A percentile compares a stretch with the other conserved stretches of the same genome.
Evolutionary conservation across 768 basidiomycete species (phyloP).

Genomic region (Boletus rubescentipes): DNA sequence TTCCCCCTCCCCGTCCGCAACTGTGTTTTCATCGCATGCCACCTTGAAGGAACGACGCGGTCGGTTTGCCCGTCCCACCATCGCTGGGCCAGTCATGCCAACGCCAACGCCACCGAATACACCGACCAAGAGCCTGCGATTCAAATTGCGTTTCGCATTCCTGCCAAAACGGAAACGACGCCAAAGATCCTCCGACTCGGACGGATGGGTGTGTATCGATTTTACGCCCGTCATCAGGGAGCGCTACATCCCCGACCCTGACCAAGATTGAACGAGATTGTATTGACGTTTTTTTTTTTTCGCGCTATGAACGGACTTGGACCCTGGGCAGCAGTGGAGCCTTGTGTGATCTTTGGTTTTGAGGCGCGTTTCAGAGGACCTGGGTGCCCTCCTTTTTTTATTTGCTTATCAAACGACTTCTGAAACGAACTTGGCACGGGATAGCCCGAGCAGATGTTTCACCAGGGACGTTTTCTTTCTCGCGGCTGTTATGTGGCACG

Average conservation of each 20-base stretch:
- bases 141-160: slow-evolving; percentile 14
- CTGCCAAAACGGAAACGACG: slow-evolving; percentile 20
- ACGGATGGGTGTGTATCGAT: slow-evolving; percentile 33
- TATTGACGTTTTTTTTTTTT: too few relatives aligned
- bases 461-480: not conserved
- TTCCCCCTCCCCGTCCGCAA: slow-evolving; percentile 1
- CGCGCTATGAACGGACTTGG: not conserved
- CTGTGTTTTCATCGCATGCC: not conserved
- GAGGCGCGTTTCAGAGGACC: slow-evolving; percentile 1
- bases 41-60: not conserved
- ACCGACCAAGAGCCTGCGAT: slow-evolving; percentile 18
- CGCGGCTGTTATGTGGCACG: not conserved
- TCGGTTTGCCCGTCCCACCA: slow-evolving; percentile 2
- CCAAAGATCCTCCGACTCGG: slow-evolving; percentile 13
- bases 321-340: not conserved
- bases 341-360: not conserved
- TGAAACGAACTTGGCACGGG: slow-evolving; percentile 5
- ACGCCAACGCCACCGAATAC: slow-evolving; percentile 6
- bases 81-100: not conserved
- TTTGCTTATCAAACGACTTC: not conserved
- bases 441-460: not conserved
- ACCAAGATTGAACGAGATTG: slow-evolving; percentile 9
- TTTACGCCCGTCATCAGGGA: slow-evolving; percentile 25
- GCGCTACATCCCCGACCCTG: slow-evolving; percentile 14
- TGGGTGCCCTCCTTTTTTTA: not conserved